Conservation (phyloP, 805 yeast species). For the Suhomyces sp. region DNA sequence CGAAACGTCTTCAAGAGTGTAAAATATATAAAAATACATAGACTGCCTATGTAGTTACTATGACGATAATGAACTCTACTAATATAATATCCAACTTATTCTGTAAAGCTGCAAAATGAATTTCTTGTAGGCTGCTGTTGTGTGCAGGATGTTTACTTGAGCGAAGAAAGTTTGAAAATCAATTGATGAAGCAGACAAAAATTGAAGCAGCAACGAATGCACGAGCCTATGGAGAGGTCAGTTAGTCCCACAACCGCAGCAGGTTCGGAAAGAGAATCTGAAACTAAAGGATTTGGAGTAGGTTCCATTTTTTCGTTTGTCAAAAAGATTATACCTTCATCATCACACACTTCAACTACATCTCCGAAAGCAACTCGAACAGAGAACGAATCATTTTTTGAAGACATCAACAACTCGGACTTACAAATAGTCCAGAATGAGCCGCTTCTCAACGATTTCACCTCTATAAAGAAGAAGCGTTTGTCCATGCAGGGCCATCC, state of each 20-base stretch:
- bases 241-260: conserved; percentile 6
- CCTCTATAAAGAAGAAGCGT: conserved; percentile 27
- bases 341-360: background rate
- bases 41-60: background rate
- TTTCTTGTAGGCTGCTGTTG: background rate
- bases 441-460: conserved; percentile 20
- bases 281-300: background rate
- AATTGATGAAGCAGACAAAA: background rate
- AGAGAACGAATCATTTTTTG: background rate
- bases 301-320: conserved; percentile 1
- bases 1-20: background rate
- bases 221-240: conserved; percentile 6
- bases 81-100: background rate
- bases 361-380: background rate
- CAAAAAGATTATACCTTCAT: background rate
- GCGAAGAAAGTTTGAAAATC: background rate
- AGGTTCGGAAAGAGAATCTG: background rate
- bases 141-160: background rate
- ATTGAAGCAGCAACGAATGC: background rate
- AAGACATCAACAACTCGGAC: conserved; percentile 1
- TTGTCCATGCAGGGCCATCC: conserved; percentile 22
- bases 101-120: background rate
- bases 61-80: background rate
- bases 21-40: background rate
- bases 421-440: conserved; percentile 10